Conservation (phyloP, 208 protist genomes). For the Herpetomonas muscarum region DNA sequence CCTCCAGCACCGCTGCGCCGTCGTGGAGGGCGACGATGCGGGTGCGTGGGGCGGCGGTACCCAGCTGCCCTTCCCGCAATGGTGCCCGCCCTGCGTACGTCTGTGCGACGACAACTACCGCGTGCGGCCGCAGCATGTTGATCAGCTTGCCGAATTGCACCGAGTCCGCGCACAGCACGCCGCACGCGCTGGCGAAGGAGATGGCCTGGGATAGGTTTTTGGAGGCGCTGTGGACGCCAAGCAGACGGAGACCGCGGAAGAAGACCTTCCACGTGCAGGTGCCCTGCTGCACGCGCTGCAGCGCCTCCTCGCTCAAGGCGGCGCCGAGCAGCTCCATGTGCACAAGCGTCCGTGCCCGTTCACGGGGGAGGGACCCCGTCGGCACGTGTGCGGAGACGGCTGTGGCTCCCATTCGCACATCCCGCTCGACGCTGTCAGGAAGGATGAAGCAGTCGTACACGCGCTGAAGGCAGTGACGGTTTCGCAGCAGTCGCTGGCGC, state of each 20-base stretch:
- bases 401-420: slow-evolving; percentile 1
- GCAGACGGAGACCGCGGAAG: slow-evolving; percentile 35
- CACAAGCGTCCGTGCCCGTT: slow-evolving; percentile 10
- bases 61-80: no score
- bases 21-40: neutral
- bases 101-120: neutral
- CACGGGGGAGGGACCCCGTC: slow-evolving; percentile 3
- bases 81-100: no score
- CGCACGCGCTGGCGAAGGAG: slow-evolving; percentile 28
- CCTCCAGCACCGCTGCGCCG: neutral
- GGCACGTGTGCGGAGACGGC: neutral
- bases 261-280: slow-evolving; percentile 44
- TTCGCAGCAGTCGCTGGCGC: slow-evolving; percentile 28
- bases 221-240: slow-evolving; percentile 32
- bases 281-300: slow-evolving; percentile 14
- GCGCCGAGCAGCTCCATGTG: slow-evolving; percentile 23
- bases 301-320: slow-evolving; percentile 2
- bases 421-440: slow-evolving; percentile 10
- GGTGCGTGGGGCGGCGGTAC: no score
- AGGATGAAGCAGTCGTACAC: slow-evolving; percentile 47
- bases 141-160: slow-evolving; percentile 37
- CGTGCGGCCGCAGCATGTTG: slow-evolving; percentile 33
- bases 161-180: slow-evolving; percentile 26
- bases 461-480: slow-evolving; percentile 20
- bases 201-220: slow-evolving; percentile 21